These are phyloP conservation scores for Poterioochromonas sp. DNA, from an alignment of 352 stramenopile genomes.

Conservation along the genomic window DNA sequence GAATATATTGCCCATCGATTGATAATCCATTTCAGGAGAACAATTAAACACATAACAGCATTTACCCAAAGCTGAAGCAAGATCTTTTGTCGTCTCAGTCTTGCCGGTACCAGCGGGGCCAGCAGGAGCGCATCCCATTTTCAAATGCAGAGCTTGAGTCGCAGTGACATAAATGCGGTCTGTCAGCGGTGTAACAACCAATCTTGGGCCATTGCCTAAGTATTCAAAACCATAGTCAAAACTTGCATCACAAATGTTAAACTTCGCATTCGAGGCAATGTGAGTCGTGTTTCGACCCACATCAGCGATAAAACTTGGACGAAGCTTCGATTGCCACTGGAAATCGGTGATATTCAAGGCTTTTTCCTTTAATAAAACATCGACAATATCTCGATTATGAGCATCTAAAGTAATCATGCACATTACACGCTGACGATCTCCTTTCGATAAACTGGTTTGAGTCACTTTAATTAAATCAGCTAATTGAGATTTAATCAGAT, in stretches of 20 bases:
- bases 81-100: slow-evolving; percentile 83
- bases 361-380: slow-evolving; percentile 72
- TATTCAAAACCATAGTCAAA: slow-evolving; percentile 90
- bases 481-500: slow-evolving; percentile 67
- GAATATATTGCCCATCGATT: slow-evolving; percentile 83
- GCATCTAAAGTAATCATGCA: slow-evolving; percentile 83
- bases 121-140: slow-evolving; percentile 76
- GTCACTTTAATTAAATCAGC: slow-evolving; percentile 80
- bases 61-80: slow-evolving; percentile 78
- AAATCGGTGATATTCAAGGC: slow-evolving; percentile 60
- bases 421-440: slow-evolving; percentile 78
- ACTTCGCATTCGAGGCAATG: slow-evolving; percentile 58
- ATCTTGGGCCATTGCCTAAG: slow-evolving; percentile 73
- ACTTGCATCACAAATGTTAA: slow-evolving; percentile 73
- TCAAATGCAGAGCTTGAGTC: slow-evolving; percentile 77
- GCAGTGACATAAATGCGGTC: slow-evolving; percentile 87
- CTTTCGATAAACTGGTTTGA: slow-evolving; percentile 70
- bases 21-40: slow-evolving; percentile 85
- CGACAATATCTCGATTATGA: slow-evolving; percentile 79
- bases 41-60: slow-evolving; percentile 88
- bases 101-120: slow-evolving; percentile 61
- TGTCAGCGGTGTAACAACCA: slow-evolving; percentile 85
- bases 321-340: slow-evolving; percentile 84
- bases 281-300: slow-evolving; percentile 54
- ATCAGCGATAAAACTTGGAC: slow-evolving; percentile 50